Evolutionary conservation across 2,329 filamentous ascomycete species (phyloP).

Genomic region (Uncinocarpus reesii): DNA sequence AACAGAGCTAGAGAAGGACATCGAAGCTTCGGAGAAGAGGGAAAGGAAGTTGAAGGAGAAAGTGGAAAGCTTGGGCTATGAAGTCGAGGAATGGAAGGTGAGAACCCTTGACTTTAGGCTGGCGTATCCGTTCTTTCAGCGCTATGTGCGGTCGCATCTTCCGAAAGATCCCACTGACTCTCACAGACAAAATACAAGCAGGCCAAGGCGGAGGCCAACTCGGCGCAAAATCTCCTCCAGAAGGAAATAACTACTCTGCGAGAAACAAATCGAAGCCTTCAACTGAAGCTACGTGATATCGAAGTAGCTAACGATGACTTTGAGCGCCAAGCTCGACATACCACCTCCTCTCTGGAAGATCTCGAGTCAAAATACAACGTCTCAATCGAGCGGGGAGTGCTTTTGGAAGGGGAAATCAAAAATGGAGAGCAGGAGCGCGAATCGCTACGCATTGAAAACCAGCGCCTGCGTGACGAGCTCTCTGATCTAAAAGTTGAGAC

Average conservation of each 20-base stretch:
- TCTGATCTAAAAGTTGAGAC: slow-evolving; percentile 89
- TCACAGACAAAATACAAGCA: slow-evolving; percentile 86
- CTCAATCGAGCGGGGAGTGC: slow-evolving; percentile 78
- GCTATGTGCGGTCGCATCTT: not conserved
- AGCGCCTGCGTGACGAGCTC: slow-evolving; percentile 80
- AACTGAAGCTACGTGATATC: slow-evolving; percentile 79
- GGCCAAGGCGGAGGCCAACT: slow-evolving; percentile 75
- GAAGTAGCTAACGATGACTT: slow-evolving; percentile 98
- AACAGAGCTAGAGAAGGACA: slow-evolving; percentile 86
- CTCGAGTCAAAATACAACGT: slow-evolving; percentile 96
- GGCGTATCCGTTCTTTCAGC: not conserved
- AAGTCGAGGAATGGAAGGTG: slow-evolving; percentile 98
- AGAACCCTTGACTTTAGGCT: slow-evolving; percentile 22
- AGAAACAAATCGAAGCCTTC: slow-evolving; percentile 69
- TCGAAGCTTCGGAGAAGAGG: slow-evolving; percentile 88
- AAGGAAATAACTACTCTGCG: slow-evolving; percentile 92
- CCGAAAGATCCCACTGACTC: not conserved
- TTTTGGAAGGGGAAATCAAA: slow-evolving; percentile 93
- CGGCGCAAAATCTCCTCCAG: slow-evolving; percentile 74
- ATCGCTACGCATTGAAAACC: slow-evolving; percentile 74
- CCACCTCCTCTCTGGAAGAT: slow-evolving; percentile 89
- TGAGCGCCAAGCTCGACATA: slow-evolving; percentile 90
- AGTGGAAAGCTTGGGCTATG: slow-evolving; percentile 71
- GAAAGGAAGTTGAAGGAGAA: slow-evolving; percentile 79
- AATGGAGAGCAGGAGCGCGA: slow-evolving; percentile 87